Percentiles rank a stretch among this genome's conserved stretches.
phyloP scores from a whole-genome alignment of 805 yeast genomes.

The Hanseniaspora meyeri region DNA sequence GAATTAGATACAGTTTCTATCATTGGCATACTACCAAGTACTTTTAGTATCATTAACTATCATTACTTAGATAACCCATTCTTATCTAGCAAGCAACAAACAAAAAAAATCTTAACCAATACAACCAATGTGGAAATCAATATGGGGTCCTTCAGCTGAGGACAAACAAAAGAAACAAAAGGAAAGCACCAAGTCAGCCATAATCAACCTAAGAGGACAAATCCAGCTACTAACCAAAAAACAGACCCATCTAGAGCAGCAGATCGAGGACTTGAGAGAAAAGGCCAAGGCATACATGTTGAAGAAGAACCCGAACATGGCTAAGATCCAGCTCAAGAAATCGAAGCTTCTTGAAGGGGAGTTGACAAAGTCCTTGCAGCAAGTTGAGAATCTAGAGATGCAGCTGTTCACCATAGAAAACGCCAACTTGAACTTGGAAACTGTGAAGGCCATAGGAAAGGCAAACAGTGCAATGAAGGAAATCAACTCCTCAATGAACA shows the following conservation, averaged over 20 bases:
- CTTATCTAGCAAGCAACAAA: not conserved
- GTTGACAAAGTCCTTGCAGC: conserved; percentile 68
- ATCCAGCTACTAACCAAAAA: conserved; percentile 78
- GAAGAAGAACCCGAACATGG: conserved; percentile 50
- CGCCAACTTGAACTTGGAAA: conserved; percentile 92
- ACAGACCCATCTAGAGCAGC: conserved; percentile 65
- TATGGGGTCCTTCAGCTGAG: conserved; percentile 10
- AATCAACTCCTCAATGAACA: conserved; percentile 87
- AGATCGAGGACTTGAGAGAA: conserved; percentile 67
- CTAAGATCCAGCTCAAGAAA: conserved; percentile 76
- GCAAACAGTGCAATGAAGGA: conserved; percentile 95
- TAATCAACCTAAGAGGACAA: conserved; percentile 78
- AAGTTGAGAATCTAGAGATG: conserved; percentile 78
- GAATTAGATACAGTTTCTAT: too few relatives aligned
- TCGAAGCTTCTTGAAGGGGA: conserved; percentile 73
- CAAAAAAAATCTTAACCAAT: too few relatives aligned
- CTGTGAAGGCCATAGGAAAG: conserved; percentile 97
- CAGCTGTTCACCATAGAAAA: conserved; percentile 84
- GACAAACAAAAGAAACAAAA: conserved; percentile 21
- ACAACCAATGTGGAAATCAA: conserved; percentile 9
- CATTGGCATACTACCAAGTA: too few relatives aligned
- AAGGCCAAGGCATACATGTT: conserved; percentile 67
- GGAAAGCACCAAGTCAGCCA: conserved; percentile 86
- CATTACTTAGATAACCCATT: not conserved
- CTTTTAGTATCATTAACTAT: too few relatives aligned